phyloP scores from a whole-genome alignment of 768 basidiomycete species.

The Amanita rimosa region DNA sequence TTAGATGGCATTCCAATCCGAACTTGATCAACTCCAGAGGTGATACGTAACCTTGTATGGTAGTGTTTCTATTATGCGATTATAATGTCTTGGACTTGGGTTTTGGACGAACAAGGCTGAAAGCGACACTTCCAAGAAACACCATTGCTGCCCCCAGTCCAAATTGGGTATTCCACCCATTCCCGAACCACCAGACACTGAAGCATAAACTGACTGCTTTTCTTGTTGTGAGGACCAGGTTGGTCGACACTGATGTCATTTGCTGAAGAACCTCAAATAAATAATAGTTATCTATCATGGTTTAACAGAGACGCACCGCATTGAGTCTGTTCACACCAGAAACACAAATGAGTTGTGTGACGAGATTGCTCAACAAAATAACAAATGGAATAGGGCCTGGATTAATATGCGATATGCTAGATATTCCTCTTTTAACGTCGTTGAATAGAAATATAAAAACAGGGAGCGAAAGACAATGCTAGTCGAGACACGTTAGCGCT shows the following conservation, averaged over 20 bases:
- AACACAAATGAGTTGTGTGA: conserved; percentile 73
- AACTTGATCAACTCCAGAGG: too few relatives aligned
- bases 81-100: conserved; percentile 13
- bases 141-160: conserved; percentile 65
- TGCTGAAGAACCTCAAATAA: conserved; percentile 24
- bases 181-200: conserved; percentile 79
- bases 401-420: conserved; percentile 29
- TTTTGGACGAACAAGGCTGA: conserved; percentile 24
- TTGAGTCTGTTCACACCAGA: conserved; percentile 73
- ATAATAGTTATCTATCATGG: neutral
- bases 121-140: conserved; percentile 54
- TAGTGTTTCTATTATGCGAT: neutral
- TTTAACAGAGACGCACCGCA: conserved; percentile 38
- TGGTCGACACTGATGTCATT: conserved; percentile 74
- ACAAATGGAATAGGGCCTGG: conserved; percentile 33
- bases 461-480: conserved; percentile 78
- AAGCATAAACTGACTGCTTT: conserved; percentile 75
- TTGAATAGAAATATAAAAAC: conserved; percentile 52
- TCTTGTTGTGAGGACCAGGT: conserved; percentile 67
- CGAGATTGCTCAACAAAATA: conserved; percentile 50
- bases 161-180: conserved; percentile 56
- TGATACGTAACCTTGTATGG: too few relatives aligned
- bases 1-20: too few relatives aligned
- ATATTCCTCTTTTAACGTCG: conserved; percentile 44
- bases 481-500: conserved; percentile 2